These are phyloP conservation scores for Pisolithus albus DNA, from an alignment of 768 basidiomycete species.

Conservation along the genomic window DNA sequence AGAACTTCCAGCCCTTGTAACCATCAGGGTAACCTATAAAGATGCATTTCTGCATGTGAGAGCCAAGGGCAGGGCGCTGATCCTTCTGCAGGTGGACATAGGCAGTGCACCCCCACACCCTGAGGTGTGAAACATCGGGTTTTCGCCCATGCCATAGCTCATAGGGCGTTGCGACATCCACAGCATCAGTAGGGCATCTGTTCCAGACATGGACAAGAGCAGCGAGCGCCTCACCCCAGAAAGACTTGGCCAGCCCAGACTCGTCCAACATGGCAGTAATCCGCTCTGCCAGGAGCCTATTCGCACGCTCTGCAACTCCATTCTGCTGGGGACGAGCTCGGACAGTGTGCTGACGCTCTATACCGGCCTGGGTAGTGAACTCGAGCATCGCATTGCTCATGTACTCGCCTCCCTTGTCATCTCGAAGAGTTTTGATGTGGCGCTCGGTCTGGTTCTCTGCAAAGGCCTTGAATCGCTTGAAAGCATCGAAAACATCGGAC, in stretches of 20 bases:
- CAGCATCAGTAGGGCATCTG: too few relatives aligned
- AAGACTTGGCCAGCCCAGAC: too few relatives aligned
- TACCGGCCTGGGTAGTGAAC: constrained; percentile 11
- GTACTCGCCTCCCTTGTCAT: constrained; percentile 24
- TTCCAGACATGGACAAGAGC: too few relatives aligned
- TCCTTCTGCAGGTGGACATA: constrained; percentile 34
- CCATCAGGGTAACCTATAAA: constrained; percentile 31
- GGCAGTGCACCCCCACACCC: constrained; percentile 15
- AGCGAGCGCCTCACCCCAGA: too few relatives aligned
- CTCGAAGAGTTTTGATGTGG: constrained; percentile 13
- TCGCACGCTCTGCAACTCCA: constrained; percentile 22
- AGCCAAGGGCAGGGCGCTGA: constrained; percentile 19
- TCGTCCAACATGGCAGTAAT: too few relatives aligned
- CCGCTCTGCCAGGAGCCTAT: constrained; percentile 1
- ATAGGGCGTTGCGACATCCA: background rate
- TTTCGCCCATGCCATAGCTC: constrained; percentile 1
- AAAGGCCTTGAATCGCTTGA: constrained; percentile 25
- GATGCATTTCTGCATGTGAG: constrained; percentile 26
- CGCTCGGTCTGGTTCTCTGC: constrained; percentile 20
- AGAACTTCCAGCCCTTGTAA: constrained; percentile 25
- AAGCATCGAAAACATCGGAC: constrained; percentile 16
- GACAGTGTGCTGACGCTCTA: constrained; percentile 13
- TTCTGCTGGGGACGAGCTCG: constrained; percentile 9
- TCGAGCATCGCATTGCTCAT: constrained; percentile 9
- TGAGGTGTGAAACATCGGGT: background rate